Percentiles rank a stretch among this genome's conserved stretches.
phyloP scores from a whole-genome alignment of 805 yeast genomes.

The Tetrapisispora pingtungensis region DNA sequence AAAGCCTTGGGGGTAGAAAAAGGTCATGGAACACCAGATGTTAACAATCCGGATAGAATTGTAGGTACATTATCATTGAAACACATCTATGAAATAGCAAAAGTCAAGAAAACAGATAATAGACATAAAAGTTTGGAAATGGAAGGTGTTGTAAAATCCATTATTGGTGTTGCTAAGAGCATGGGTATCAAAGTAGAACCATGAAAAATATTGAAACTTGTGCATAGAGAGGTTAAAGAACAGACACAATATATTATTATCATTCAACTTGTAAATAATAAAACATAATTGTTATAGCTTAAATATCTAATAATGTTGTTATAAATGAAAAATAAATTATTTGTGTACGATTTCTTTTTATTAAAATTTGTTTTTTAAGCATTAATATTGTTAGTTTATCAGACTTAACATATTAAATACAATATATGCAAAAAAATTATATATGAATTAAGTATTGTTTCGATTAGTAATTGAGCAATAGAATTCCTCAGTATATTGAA shows the following conservation, averaged over 20 bases:
- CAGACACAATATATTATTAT: background rate
- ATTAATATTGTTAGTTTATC: background rate
- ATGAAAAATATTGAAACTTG: conserved; percentile 18
- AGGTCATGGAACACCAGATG: conserved; percentile 56
- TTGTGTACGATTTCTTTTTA: too few species aligned
- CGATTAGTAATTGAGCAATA: background rate
- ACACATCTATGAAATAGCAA: conserved; percentile 90
- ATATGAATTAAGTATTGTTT: background rate
- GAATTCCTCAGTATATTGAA: too few species aligned
- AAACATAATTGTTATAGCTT: too few species aligned
- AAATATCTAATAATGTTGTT: too few species aligned
- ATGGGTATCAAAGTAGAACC: conserved; percentile 78
- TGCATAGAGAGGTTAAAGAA: background rate
- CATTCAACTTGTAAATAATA: background rate
- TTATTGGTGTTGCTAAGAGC: conserved; percentile 80
- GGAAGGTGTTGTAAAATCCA: conserved; percentile 68
- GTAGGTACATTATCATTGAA: conserved; percentile 70
- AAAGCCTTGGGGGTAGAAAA: conserved; percentile 63
- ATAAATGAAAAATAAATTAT: background rate
- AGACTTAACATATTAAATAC: background rate
- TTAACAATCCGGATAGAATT: conserved; percentile 15
- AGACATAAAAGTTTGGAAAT: conserved; percentile 62
- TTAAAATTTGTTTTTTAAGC: background rate
- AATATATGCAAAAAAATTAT: background rate
- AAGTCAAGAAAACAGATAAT: conserved; percentile 80